Base-by-base conservation (phyloP, 2,329 filamentous ascomycete species). In the Dactylellina cionopaga region DNA sequence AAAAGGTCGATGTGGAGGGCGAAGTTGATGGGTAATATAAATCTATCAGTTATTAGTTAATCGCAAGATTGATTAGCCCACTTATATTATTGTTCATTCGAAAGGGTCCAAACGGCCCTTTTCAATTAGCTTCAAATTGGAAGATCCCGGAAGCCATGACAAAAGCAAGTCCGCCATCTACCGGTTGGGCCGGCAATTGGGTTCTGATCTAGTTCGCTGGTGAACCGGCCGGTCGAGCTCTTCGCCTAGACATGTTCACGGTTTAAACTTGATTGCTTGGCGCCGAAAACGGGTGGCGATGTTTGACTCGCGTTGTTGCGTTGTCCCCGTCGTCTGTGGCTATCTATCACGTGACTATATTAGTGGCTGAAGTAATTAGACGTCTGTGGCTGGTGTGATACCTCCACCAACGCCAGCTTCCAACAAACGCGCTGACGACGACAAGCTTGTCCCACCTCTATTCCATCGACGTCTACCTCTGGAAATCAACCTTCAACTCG, bases 351-450 rank as follows among this genome's bases (percentile, higher is more conserved):
- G 47, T 51, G 47, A 29, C 29, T 41, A 13, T 35, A 13, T 35
- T 35, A 6, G 51, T 55, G 24, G 55, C 55, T 60, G 56, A 44
- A 37, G 35, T n/a, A 5, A 9, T 5, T 11, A 17, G 2, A 17
- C 9, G 10, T 3, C 13, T 39, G 64, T 69, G 64, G 54, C 63
- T 58, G 44, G 15, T 49, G 37, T n/a, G 5, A 46, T 44, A 27
- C 25, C 52, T 68, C 46, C 49, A 35, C 29, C 52, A 60, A 59
- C 52, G 51, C 62, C 64, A 55, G 44, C 47, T 24, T 47, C 65
- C 58, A 56, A 37, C 49, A 65, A 54, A 72, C 68, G 68, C 68
- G 68, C 68, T 72, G 68, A 72, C 68, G 68, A 72, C 68, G 68
- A 72, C 68, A 39, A 62, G 44, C 51, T 59, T 33, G 49, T 64